phyloP scores from a whole-genome alignment of 2,329 filamentous ascomycete species.

The Arthrobotrys conoides region DNA sequence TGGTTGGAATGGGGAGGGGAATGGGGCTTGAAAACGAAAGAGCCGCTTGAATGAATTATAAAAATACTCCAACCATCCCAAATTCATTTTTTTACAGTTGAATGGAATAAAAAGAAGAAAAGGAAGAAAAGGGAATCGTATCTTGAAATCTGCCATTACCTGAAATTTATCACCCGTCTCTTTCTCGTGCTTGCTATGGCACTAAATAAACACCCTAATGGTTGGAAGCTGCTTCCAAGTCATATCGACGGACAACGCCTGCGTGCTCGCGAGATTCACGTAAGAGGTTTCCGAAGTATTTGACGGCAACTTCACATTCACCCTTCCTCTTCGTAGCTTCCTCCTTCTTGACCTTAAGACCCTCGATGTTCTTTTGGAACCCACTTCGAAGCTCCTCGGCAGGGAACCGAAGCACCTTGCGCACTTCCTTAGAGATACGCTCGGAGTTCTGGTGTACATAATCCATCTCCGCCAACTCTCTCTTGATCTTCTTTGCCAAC shows the following conservation, averaged over 20 bases:
- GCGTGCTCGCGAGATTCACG: constrained; percentile 72
- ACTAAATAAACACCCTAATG: constrained; percentile 20
- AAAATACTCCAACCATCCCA: constrained; percentile 53
- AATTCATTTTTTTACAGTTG: constrained; percentile 46
- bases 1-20: constrained; percentile 31
- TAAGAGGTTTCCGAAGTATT: constrained; percentile 91
- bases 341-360: constrained; percentile 82
- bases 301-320: constrained; percentile 87
- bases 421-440: constrained; percentile 87
- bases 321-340: constrained; percentile 84
- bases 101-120: constrained; percentile 15
- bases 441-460: constrained; percentile 91
- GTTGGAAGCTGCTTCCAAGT: constrained; percentile 67
- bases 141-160: constrained; percentile 29
- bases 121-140: constrained; percentile 6
- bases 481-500: constrained; percentile 85
- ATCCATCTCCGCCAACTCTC: constrained; percentile 84
- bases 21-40: constrained; percentile 31
- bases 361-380: constrained; percentile 86
- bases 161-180: constrained; percentile 12
- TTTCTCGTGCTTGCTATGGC: background rate
- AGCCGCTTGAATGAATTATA: constrained; percentile 49
- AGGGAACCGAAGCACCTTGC: constrained; percentile 88
- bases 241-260: constrained; percentile 70
- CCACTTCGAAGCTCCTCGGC: constrained; percentile 87